Evolutionary conservation across 169 alveolate species (phyloP).

Genomic region (Cryptosporidium sp.): DNA sequence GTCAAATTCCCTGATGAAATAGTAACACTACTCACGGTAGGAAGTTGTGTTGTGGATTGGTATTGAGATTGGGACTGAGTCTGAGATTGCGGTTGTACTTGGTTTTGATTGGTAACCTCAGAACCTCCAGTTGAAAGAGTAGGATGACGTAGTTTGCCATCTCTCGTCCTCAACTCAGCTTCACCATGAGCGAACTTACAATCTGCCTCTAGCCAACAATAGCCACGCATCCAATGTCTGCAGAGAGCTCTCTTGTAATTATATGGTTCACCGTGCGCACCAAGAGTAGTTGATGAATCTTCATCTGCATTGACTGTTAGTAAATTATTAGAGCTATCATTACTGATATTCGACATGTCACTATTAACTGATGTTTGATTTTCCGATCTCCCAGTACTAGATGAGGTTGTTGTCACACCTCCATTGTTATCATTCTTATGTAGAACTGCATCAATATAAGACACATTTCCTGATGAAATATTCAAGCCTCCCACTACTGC

Average conservation of each 20-base stretch:
- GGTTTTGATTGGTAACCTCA: slow-evolving; percentile 20
- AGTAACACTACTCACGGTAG: not conserved
- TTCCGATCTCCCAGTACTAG: slow-evolving; percentile 42
- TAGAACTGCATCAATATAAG: slow-evolving; percentile 70
- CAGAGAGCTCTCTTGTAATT: slow-evolving; percentile 72
- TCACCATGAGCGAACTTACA: slow-evolving; percentile 75
- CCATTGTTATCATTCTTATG: slow-evolving; percentile 40
- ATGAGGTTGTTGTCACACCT: not conserved
- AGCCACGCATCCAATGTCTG: slow-evolving; percentile 76
- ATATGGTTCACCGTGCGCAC: slow-evolving; percentile 67
- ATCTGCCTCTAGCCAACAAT: slow-evolving; percentile 74
- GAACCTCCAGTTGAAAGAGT: slow-evolving; percentile 35
- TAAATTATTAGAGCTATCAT: slow-evolving; percentile 11
- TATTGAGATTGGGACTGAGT: slow-evolving; percentile 4
- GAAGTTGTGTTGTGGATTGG: not conserved
- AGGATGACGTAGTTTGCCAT: slow-evolving; percentile 67
- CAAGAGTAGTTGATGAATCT: slow-evolving; percentile 36
- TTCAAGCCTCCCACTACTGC: not conserved
- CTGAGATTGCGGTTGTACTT: slow-evolving; percentile 18
- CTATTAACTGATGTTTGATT: slow-evolving; percentile 32
- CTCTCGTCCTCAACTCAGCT: slow-evolving; percentile 71
- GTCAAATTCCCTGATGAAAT: not conserved
- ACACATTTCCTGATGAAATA: slow-evolving; percentile 58
- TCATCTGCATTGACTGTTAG: slow-evolving; percentile 24
- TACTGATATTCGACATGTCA: slow-evolving; percentile 18